Evolutionary conservation across 2,329 filamentous ascomycete species (phyloP).

Genomic region (Domatiomyces globalis): DNA sequence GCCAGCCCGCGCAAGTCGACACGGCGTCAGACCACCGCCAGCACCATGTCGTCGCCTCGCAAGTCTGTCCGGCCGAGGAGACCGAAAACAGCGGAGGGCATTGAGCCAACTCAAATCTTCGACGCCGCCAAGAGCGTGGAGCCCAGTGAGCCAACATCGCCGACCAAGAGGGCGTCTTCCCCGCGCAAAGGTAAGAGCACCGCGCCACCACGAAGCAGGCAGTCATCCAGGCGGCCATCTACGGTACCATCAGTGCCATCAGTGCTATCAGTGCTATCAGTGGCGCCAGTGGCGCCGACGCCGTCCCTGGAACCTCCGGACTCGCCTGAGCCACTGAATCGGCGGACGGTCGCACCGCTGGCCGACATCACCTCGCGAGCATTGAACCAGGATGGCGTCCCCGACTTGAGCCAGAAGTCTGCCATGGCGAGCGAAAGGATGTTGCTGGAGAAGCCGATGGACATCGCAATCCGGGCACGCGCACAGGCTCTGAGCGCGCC

Average conservation of each 20-base stretch:
- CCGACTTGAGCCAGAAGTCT: constrained; percentile 31
- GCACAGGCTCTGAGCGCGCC: constrained; percentile 33
- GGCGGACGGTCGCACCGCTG: constrained; percentile 44
- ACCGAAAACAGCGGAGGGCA: constrained; percentile 35
- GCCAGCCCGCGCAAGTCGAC: constrained; percentile 41
- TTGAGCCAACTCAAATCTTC: constrained; percentile 48
- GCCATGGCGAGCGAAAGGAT: constrained; percentile 60
- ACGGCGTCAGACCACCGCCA: constrained; percentile 38
- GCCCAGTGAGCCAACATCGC: constrained; percentile 37
- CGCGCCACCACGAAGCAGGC: constrained; percentile 26
- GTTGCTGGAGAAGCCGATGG: constrained; percentile 75
- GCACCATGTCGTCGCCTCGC: constrained; percentile 28
- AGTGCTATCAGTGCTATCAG: constrained; percentile 20
- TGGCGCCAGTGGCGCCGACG: constrained; percentile 26
- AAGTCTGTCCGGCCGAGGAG: constrained; percentile 28
- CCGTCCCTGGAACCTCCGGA: constrained; percentile 37
- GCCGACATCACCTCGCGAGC: constrained; percentile 58
- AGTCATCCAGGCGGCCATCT: constrained; percentile 28
- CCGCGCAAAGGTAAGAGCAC: constrained; percentile 57
- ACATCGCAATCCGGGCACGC: constrained; percentile 79
- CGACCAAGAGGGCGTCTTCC: constrained; percentile 39
- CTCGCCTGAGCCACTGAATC: constrained; percentile 42
- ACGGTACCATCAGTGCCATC: constrained; percentile 22
- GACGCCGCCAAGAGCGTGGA: constrained; percentile 40
- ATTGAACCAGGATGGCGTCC: constrained; percentile 46